phyloP scores from a whole-genome alignment of 441 rosid species.

The Erodium moschatum region DNA sequence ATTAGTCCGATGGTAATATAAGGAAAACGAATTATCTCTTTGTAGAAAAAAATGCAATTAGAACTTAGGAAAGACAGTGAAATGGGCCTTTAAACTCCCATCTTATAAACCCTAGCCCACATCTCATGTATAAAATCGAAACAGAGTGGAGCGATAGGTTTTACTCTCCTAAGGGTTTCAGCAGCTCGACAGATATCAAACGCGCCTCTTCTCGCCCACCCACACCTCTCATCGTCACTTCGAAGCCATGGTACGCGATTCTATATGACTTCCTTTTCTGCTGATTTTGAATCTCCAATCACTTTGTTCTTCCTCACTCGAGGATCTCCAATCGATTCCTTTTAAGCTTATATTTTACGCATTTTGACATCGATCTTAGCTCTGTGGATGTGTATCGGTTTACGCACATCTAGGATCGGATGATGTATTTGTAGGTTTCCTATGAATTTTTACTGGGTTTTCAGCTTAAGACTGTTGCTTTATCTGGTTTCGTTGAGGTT shows the following conservation, averaged over 20 bases:
- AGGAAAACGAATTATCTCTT: too few species aligned
- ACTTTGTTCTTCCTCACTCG: not conserved
- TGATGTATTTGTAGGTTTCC: not conserved
- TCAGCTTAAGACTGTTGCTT: not conserved
- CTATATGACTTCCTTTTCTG: not conserved
- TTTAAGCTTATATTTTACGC: not conserved
- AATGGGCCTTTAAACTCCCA: not conserved
- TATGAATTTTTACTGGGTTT: not conserved
- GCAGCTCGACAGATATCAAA: not conserved
- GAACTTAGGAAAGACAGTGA: too few species aligned
- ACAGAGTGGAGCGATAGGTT: not conserved
- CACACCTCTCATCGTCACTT: not conserved
- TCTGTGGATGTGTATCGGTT: not conserved
- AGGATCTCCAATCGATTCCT: not conserved
- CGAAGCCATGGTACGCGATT: not conserved
- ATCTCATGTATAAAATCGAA: not conserved
- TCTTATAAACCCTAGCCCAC: not conserved
- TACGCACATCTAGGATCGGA: not conserved
- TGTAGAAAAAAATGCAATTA: too few species aligned
- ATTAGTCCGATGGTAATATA: too few species aligned
- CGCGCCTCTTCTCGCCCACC: constrained; percentile 1
- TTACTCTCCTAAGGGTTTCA: not conserved
- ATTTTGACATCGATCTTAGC: not conserved
- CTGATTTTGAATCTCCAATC: not conserved
- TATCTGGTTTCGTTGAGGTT: not conserved